These are phyloP conservation scores for Thuidium tamariscinum DNA, from an alignment of 225 moss, liverwort and hornwort genomes.

Conservation along the genomic window DNA sequence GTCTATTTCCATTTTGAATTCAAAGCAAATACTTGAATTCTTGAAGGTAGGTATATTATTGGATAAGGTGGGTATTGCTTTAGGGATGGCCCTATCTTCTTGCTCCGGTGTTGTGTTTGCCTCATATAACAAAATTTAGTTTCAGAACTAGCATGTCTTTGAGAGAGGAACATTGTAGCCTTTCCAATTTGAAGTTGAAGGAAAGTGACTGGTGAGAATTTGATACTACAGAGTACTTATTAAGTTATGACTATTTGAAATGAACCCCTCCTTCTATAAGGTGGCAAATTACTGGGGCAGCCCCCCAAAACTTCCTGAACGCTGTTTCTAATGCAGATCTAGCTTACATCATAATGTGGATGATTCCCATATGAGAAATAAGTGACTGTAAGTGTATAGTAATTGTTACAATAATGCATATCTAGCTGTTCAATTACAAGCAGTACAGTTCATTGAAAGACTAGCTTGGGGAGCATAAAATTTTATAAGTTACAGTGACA, in stretches of 20 bases:
- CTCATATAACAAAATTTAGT: background rate
- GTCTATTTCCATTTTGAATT: fast-evolving
- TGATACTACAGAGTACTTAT: no score
- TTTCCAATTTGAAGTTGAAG: background rate
- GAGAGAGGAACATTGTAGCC: background rate
- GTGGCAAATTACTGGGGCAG: no score
- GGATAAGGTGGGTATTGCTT: background rate
- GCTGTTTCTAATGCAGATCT: background rate
- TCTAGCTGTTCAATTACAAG: fast-evolving
- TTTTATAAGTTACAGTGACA: background rate
- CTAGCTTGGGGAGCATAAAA: no score
- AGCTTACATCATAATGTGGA: no score
- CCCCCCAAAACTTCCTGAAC: no score
- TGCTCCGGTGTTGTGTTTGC: fast-evolving
- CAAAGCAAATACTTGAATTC: fast-evolving
- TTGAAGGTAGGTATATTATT: background rate
- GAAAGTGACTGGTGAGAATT: background rate
- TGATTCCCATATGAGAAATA: background rate
- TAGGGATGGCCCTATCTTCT: no score
- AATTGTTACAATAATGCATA: background rate
- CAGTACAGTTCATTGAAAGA: no score
- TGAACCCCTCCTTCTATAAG: background rate
- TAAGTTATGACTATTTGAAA: no score
- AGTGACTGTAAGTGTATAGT: background rate
- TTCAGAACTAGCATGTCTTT: background rate